Evolutionary conservation across 1,139 yeast genomes (phyloP), one percentile per base, ranked within the genome.

Genomic region (Suhomyces atakaporum): DNA sequence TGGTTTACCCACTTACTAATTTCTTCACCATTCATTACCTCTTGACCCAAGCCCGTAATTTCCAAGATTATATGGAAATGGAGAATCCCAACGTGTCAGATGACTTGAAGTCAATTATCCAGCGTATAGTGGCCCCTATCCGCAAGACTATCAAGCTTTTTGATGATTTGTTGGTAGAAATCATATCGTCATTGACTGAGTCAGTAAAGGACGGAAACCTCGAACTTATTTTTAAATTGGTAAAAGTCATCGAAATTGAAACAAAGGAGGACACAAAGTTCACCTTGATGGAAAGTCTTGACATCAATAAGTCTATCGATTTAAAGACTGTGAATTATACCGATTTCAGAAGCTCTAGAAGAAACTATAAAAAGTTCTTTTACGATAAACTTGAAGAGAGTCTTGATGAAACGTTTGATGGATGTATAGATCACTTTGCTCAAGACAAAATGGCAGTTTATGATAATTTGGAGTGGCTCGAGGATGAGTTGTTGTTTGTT

Each of bases 401-500:
- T 12, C 74, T 90, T 12, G 67, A 63, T 23, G 86, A 80, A 13
- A 81, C 84, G 12, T 89, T 87, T 60, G 66, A 71, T 29, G 80
- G 80, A 43, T 86, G 92, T 52, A 63, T 71, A 29, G 67, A 77
- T 33, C 80, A 83, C 36, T 84, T 74, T 50, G 56, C 65, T 3
- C 66, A 74, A 9, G 79, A 75, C 39, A 69, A 68, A 29, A 77
- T 79, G 58, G 73, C 70, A 14, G 79, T 90, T 2, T 71, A 84
- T 44, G 84, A 83, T 27, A 81, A 84, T 44, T 64, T 90, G 35
- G 83, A 81, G 39, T 90, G 97, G 94, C 75, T 90, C 13, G 89
- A 84, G 56, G 83, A 84, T 44, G 97, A 92, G 51, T 63, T 92
- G 41, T 62, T 73, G 21, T 74, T 82, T 42, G 87, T 84, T 2